phyloP scores from a whole-genome alignment of 208 protist species.

The Wallacemonas sp. region DNA sequence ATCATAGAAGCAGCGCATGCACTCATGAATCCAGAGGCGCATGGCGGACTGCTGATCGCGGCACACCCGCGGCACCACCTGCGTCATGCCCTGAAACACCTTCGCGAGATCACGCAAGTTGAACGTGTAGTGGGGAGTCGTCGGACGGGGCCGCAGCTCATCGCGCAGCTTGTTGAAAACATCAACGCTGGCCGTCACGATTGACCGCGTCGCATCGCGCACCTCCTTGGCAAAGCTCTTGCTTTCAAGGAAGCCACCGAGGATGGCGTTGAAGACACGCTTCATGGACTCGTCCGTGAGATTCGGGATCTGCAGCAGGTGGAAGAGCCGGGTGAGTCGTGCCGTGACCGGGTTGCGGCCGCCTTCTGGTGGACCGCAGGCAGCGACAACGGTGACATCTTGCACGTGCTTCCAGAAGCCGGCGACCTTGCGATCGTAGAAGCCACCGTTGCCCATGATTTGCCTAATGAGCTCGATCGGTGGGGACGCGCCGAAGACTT shows the following conservation, averaged over 20 bases:
- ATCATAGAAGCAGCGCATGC: slow-evolving; percentile 96
- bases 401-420: slow-evolving; percentile 95
- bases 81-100: slow-evolving; percentile 94
- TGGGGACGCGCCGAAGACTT: slow-evolving; percentile 96
- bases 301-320: slow-evolving; percentile 93
- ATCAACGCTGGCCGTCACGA: slow-evolving; percentile 90
- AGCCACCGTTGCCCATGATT: slow-evolving; percentile 95
- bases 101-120: slow-evolving; percentile 98
- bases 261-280: slow-evolving; percentile 94
- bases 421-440: slow-evolving; percentile 95
- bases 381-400: slow-evolving; percentile 94
- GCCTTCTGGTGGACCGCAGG: slow-evolving; percentile 95
- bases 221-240: slow-evolving; percentile 89
- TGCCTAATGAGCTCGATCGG: slow-evolving; percentile 98
- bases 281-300: slow-evolving; percentile 94
- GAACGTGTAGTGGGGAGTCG: slow-evolving; percentile 98
- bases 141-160: slow-evolving; percentile 93
- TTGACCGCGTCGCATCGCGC: slow-evolving; percentile 43
- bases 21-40: slow-evolving; percentile 96
- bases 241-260: slow-evolving; percentile 88
- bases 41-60: slow-evolving; percentile 52
- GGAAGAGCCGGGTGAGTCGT: slow-evolving; percentile 94
- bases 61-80: slow-evolving; percentile 89
- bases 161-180: slow-evolving; percentile 92
- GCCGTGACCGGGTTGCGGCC: slow-evolving; percentile 94